phyloP scores from a whole-genome alignment of 257 asterid genomes.

The Plectranthus barbatus region DNA sequence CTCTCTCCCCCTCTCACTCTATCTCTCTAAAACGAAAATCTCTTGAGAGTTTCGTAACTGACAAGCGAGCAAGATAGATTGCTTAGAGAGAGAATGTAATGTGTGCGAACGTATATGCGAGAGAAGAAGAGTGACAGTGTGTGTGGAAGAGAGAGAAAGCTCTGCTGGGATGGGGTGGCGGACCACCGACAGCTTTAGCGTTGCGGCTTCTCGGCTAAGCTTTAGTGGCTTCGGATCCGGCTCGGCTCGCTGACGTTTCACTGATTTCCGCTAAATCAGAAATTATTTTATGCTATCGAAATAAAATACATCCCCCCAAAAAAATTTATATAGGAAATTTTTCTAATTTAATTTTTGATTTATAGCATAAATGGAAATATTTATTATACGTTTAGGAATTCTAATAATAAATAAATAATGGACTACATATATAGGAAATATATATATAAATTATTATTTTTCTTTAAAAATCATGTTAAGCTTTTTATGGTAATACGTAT shows the following conservation, averaged over 20 bases:
- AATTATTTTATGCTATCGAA: too few species aligned
- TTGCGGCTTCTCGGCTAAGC: constrained; percentile 11
- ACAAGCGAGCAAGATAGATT: constrained; percentile 31
- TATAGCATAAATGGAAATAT: too few species aligned
- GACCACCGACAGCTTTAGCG: constrained; percentile 17
- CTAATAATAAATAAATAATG: too few species aligned
- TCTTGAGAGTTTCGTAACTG: constrained; percentile 25
- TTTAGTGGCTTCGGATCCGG: background rate
- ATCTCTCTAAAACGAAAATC: constrained; percentile 10
- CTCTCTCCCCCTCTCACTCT: background rate
- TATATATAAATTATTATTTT: too few species aligned
- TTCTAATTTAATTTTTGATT: background rate
- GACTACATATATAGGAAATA: too few species aligned
- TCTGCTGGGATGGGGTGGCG: constrained; percentile 11
- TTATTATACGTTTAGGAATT: too few species aligned
- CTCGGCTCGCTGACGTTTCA: too few species aligned
- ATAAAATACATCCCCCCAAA: too few species aligned
- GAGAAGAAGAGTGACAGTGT: constrained; percentile 19
- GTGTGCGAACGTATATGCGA: constrained; percentile 6
- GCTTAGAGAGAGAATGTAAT: constrained; percentile 1
- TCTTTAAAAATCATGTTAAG: too few species aligned
- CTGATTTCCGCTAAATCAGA: constrained; percentile 6
- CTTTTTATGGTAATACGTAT: too few species aligned
- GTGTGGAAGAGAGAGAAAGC: background rate
- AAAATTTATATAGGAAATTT: too few species aligned